These are phyloP conservation scores for Hirsutella minnesotensis DNA, from an alignment of 2,329 filamentous ascomycete genomes.

Conservation along the genomic window DNA sequence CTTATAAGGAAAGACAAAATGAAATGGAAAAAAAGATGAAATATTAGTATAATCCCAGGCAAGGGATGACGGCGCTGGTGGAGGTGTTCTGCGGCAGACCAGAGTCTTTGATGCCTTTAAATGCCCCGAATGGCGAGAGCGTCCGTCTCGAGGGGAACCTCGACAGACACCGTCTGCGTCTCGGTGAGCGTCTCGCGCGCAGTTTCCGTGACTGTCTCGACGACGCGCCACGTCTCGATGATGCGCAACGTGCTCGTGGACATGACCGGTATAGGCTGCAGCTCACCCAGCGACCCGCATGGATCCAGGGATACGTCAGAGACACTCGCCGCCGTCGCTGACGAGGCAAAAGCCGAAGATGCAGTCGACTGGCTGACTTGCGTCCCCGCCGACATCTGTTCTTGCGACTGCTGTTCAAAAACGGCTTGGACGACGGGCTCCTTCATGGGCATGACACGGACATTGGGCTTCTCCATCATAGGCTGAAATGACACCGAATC, in stretches of 20 bases:
- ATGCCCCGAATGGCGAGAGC: neutral
- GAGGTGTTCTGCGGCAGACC: too few relatives aligned
- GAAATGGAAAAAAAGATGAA: neutral
- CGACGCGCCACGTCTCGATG: conserved; percentile 6
- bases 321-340: neutral
- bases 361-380: neutral
- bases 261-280: conserved; percentile 10
- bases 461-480: neutral
- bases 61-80: too few relatives aligned
- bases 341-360: neutral
- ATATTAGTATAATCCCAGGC: neutral
- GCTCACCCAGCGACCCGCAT: neutral
- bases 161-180: conserved; percentile 8
- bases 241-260: conserved; percentile 4
- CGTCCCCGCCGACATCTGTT: neutral
- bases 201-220: conserved; percentile 22
- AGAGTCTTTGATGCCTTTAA: too few relatives aligned
- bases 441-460: neutral
- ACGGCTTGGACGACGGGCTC: neutral
- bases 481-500: conserved; percentile 16
- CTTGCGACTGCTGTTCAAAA: neutral
- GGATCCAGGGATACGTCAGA: neutral
- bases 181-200: conserved; percentile 12
- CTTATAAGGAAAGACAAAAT: neutral
- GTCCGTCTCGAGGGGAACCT: neutral